Percentiles rank a stretch among this genome's conserved stretches.
phyloP scores from a whole-genome alignment of 768 basidiomycete species.

The Psilocybe subaeruginosa region DNA sequence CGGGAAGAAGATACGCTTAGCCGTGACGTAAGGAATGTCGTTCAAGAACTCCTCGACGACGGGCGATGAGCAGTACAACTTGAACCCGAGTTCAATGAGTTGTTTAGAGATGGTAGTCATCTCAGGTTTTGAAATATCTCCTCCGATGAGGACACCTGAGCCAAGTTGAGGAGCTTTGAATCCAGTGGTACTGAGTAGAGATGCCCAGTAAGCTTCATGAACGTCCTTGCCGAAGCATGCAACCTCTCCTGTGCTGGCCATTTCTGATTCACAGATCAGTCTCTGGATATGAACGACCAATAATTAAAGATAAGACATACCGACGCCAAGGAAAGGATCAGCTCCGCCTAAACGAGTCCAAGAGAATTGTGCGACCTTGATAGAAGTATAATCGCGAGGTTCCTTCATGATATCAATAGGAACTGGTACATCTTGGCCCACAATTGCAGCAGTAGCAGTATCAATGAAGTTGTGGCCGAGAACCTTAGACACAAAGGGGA shows the following conservation, averaged over 20 bases:
- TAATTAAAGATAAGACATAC: constrained; percentile 46
- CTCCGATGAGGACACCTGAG: constrained; percentile 91
- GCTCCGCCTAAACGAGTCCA: constrained; percentile 97
- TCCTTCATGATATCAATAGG: constrained; percentile 92
- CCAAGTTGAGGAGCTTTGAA: constrained; percentile 87
- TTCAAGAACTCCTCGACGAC: constrained; percentile 84
- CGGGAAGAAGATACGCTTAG: constrained; percentile 94
- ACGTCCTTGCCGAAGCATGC: constrained; percentile 94
- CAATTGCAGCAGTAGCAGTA: constrained; percentile 86
- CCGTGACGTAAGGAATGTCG: constrained; percentile 71
- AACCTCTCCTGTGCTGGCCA: constrained; percentile 98
- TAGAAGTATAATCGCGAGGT: constrained; percentile 87
- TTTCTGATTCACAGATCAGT: constrained; percentile 55
- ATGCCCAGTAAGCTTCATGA: constrained; percentile 95
- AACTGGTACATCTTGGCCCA: constrained; percentile 83
- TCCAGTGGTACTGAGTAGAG: constrained; percentile 92
- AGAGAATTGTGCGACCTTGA: constrained; percentile 98
- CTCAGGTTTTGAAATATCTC: constrained; percentile 86
- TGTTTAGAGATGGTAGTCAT: constrained; percentile 82
- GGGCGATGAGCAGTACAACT: constrained; percentile 86
- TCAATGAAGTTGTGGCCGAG: constrained; percentile 98
- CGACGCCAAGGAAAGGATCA: constrained; percentile 95
- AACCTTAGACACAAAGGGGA: constrained; percentile 99
- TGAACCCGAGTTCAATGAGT: constrained; percentile 88
- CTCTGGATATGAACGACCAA: constrained; percentile 5